A percentile compares a stretch with the other conserved stretches of the same genome.
These are phyloP conservation scores for Acanthamoeba lenticulata DNA, from an alignment of 208 protist genomes.

Conservation along the genomic window DNA sequence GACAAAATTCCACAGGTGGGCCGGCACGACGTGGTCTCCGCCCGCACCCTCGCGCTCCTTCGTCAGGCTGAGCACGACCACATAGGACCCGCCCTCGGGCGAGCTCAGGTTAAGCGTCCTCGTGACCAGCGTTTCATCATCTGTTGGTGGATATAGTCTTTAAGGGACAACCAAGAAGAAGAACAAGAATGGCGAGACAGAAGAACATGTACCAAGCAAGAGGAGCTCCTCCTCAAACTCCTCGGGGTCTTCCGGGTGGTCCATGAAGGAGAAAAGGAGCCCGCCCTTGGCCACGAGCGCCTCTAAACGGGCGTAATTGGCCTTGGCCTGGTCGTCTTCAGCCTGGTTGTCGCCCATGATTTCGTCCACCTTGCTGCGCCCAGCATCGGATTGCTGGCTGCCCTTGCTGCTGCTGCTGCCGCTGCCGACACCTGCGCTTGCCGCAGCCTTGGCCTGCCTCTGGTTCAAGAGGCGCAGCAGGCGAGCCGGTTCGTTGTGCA, in stretches of 20 bases:
- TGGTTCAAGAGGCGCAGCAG: background rate
- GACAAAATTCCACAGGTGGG: conserved; percentile 20
- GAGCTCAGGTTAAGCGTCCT: conserved; percentile 75
- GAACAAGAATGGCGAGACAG: too few relatives aligned
- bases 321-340: background rate
- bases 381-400: background rate
- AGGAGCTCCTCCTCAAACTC: conserved; percentile 63
- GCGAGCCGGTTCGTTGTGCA: background rate
- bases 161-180: background rate
- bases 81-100: conserved; percentile 77
- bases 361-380: background rate
- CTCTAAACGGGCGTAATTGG: background rate
- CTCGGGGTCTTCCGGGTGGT: conserved; percentile 32
- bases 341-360: background rate
- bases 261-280: conserved; percentile 59
- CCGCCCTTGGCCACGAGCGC: conserved; percentile 3
- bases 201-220: conserved; percentile 6
- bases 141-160: conserved; percentile 19
- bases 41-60: conserved; percentile 69
- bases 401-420: background rate
- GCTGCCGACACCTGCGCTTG: background rate
- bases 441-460: background rate
- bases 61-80: conserved; percentile 73
- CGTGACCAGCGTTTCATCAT: conserved; percentile 58
- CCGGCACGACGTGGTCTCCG: background rate